These are phyloP conservation scores for Oryza brachyantha DNA, from an alignment of 176 grass and related monocot genomes.

Conservation along the genomic window DNA sequence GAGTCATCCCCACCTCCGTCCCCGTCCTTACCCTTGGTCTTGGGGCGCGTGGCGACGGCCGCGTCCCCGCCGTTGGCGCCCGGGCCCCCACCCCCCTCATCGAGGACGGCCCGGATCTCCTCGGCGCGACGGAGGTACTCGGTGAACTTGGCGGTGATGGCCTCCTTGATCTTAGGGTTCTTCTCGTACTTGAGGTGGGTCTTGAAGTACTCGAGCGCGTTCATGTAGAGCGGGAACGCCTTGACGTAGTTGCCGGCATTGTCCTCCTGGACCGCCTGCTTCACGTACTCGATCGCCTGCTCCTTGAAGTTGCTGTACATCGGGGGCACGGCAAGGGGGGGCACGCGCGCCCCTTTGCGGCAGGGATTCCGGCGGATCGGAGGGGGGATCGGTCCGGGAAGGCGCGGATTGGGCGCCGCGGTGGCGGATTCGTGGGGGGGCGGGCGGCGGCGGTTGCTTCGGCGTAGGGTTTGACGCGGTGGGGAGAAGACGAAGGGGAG, in stretches of 20 bases:
- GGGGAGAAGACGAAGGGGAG: conserved; percentile 17
- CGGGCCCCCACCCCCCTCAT: conserved; percentile 63
- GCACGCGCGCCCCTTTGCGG: conserved; percentile 5
- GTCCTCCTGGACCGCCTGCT: conserved; percentile 93
- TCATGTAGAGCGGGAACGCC: conserved; percentile 97
- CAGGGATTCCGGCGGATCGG: conserved; percentile 39
- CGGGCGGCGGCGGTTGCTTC: conserved; percentile 43
- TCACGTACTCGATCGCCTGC: conserved; percentile 99
- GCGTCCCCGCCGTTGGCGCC: conserved; percentile 68
- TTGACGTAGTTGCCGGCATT: conserved; percentile 98
- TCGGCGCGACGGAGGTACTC: conserved; percentile 97
- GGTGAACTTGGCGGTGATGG: conserved; percentile 95
- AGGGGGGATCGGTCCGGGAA: not conserved
- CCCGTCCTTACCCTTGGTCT: conserved; percentile 94
- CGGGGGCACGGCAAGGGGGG: conserved; percentile 14
- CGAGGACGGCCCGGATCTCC: conserved; percentile 96
- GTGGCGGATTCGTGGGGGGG: conserved; percentile 27
- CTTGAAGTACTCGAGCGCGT: conserved; percentile 98
- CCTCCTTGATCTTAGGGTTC: conserved; percentile 98
- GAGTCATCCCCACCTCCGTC: conserved; percentile 79
- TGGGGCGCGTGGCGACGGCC: conserved; percentile 75
- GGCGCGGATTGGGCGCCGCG: not conserved
- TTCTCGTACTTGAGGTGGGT: conserved; percentile 99
- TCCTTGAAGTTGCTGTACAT: conserved; percentile 99
- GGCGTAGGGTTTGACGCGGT: conserved; percentile 53